These are phyloP conservation scores for Polyrhizophydium stewartii DNA, from an alignment of 371 early-diverging fungal species.

Conservation along the genomic window DNA sequence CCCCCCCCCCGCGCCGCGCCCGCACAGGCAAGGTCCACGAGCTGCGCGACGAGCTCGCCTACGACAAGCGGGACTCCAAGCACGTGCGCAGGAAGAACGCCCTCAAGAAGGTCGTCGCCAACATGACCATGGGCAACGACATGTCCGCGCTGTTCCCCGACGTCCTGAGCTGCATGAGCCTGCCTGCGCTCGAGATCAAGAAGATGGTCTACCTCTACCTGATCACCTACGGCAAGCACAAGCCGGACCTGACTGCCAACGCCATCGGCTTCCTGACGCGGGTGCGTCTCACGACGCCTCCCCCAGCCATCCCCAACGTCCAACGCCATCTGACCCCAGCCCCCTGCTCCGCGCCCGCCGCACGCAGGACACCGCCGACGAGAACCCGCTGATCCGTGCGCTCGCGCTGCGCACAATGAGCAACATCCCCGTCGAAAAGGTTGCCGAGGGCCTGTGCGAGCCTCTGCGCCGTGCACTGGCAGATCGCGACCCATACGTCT, in stretches of 20 bases:
- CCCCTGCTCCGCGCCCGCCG: neutral
- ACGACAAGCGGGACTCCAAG: constrained; percentile 88
- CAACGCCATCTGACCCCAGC: too few species aligned
- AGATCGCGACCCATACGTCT: constrained; percentile 68
- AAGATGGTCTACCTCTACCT: constrained; percentile 78
- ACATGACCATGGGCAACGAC: constrained; percentile 99
- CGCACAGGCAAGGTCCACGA: constrained; percentile 89
- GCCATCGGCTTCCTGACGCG: constrained; percentile 64
- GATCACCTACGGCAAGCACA: constrained; percentile 47
- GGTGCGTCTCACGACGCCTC: constrained; percentile 16
- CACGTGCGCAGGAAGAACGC: constrained; percentile 81
- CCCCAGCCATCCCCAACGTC: neutral
- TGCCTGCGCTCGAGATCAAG: constrained; percentile 69
- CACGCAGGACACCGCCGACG: constrained; percentile 67
- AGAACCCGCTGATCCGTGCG: constrained; percentile 84
- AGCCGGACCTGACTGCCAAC: constrained; percentile 85
- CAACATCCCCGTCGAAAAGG: constrained; percentile 60
- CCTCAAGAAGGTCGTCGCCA: constrained; percentile 94
- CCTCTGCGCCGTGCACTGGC: constrained; percentile 39
- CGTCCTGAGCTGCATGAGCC: constrained; percentile 58
- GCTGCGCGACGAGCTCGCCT: constrained; percentile 83
- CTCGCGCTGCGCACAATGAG: constrained; percentile 80
- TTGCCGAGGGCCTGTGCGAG: constrained; percentile 29
- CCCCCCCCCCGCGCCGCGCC: too few species aligned
- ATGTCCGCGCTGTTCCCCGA: constrained; percentile 85